These are phyloP conservation scores for Debaryomyces psychrophilus DNA, from an alignment of 1,139 yeast genomes.

Conservation along the genomic window DNA sequence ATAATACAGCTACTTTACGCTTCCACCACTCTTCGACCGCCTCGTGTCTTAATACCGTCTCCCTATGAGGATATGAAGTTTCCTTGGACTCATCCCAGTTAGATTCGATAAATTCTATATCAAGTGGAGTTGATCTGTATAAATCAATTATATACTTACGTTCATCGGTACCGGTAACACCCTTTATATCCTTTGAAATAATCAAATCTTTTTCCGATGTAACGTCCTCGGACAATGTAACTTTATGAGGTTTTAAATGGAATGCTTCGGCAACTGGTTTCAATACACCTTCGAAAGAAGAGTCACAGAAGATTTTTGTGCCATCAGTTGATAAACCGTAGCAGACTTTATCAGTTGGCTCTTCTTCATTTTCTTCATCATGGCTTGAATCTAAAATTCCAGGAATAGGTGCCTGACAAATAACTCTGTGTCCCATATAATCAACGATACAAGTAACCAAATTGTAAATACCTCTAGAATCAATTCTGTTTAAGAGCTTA, in stretches of 20 bases:
- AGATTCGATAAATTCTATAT: constrained; percentile 69
- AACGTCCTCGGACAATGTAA: constrained; percentile 38
- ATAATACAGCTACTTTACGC: constrained; percentile 59
- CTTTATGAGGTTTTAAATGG: constrained; percentile 74
- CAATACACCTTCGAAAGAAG: constrained; percentile 57
- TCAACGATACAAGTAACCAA: constrained; percentile 85
- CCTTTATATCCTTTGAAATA: constrained; percentile 81
- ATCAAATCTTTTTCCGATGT: constrained; percentile 50
- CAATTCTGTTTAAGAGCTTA: constrained; percentile 67
- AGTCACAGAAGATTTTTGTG: constrained; percentile 48
- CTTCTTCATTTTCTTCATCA: constrained; percentile 29
- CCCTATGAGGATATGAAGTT: constrained; percentile 78
- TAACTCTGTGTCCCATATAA: constrained; percentile 82
- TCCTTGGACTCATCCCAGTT: constrained; percentile 45
- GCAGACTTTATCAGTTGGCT: constrained; percentile 52
- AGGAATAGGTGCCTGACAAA: constrained; percentile 98
- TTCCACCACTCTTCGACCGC: constrained; percentile 92
- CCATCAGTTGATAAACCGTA: constrained; percentile 78
- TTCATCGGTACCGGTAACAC: constrained; percentile 82
- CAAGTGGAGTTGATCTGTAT: constrained; percentile 82
- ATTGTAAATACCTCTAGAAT: constrained; percentile 64
- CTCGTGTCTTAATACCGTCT: constrained; percentile 79
- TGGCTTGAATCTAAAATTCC: constrained; percentile 67
- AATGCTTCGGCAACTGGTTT: constrained; percentile 69
- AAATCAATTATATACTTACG: constrained; percentile 84